Percentiles rank a stretch among this genome's conserved stretches.
Evolutionary conservation across 306 rosid species (phyloP).

Genomic region (Ziziphus jujuba): DNA sequence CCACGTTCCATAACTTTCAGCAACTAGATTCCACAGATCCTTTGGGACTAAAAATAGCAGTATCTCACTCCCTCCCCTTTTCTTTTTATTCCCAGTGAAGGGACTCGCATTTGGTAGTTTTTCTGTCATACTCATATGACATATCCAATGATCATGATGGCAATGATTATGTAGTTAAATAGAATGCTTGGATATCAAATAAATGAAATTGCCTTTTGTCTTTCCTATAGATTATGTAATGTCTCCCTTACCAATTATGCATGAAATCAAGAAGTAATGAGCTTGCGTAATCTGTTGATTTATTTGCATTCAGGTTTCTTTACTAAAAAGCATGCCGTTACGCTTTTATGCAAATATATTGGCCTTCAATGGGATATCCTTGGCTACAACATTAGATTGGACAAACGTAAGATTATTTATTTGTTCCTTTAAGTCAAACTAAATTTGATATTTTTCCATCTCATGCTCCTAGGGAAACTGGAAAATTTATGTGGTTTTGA

Average conservation of each 20-base stretch:
- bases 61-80: background rate
- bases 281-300: background rate
- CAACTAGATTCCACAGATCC: background rate
- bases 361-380: conserved; percentile 41
- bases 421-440: background rate
- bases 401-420: conserved; percentile 42
- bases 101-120: background rate
- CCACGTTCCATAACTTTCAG: conserved; percentile 5
- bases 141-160: too few relatives aligned
- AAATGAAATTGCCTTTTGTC: too few relatives aligned
- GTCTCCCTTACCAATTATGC: too few relatives aligned
- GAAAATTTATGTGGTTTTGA: background rate
- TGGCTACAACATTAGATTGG: conserved; percentile 52
- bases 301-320: conserved; percentile 39
- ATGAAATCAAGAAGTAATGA: background rate
- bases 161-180: too few relatives aligned
- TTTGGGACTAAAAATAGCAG: too few relatives aligned
- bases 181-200: too few relatives aligned
- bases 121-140: background rate
- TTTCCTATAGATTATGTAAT: too few relatives aligned
- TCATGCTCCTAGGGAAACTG: background rate
- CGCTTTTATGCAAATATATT: conserved; percentile 47
- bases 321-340: conserved; percentile 46
- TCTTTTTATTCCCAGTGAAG: background rate
- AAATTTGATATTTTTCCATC: conserved; percentile 5